Conservation (phyloP, 768 basidiomycete species). For the Mycena albidolilacea region DNA sequence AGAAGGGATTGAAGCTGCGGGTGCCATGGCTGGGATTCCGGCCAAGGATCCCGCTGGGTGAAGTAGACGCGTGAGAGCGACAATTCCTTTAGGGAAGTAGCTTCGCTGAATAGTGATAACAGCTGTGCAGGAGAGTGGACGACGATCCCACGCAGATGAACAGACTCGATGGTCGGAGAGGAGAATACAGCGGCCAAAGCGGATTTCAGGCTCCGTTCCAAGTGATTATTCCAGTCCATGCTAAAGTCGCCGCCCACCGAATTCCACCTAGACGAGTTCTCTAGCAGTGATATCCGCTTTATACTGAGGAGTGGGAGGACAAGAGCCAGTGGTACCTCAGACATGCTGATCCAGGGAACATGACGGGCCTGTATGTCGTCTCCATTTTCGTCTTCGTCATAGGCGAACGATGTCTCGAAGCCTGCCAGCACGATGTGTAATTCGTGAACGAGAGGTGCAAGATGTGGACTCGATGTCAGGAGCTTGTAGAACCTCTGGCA, state of each 20-base stretch:
- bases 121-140: background rate
- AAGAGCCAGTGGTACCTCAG: constrained; percentile 5
- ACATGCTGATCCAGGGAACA: constrained; percentile 4
- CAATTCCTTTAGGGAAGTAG: background rate
- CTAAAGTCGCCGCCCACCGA: background rate
- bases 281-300: constrained; percentile 15
- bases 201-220: background rate
- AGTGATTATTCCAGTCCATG: background rate
- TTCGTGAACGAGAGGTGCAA: constrained; percentile 16
- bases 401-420: constrained; percentile 17
- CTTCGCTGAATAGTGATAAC: background rate
- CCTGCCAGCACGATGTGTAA: constrained; percentile 18
- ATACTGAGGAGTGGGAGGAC: constrained; percentile 18
- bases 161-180: background rate
- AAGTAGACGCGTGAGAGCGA: background rate
- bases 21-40: constrained; percentile 5
- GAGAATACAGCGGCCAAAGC: background rate
- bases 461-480: constrained; percentile 4
- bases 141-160: background rate
- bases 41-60: constrained; percentile 3
- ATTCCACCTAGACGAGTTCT: constrained; percentile 12
- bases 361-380: background rate
- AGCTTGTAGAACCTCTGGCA: constrained; percentile 18
- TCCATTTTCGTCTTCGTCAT: background rate
- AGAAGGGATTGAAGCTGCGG: constrained; percentile 13